A percentile compares a stretch with the other conserved stretches of the same genome.
Conservation (phyloP, 805 yeast species). For the Suhomyces vadensis region DNA sequence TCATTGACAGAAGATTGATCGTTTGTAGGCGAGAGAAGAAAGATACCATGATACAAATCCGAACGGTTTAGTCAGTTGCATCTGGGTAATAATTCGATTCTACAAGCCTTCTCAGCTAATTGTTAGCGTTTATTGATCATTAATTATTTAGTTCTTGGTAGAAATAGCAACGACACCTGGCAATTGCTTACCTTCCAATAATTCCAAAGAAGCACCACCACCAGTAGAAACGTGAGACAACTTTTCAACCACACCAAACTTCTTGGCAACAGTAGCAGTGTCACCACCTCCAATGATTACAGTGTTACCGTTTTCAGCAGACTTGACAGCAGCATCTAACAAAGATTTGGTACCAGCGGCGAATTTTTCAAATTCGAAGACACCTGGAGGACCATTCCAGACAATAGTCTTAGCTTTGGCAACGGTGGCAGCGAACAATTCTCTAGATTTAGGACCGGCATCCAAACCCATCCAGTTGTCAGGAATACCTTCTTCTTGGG, state of each 20-base stretch:
- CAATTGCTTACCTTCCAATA: slow-evolving; percentile 96
- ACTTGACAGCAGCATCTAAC: slow-evolving; percentile 83
- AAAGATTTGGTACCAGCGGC: slow-evolving; percentile 89
- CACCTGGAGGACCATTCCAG: slow-evolving; percentile 99
- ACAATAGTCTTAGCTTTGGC: slow-evolving; percentile 95
- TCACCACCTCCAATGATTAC: slow-evolving; percentile 99
- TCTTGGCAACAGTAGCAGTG: slow-evolving; percentile 98
- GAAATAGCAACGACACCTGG: slow-evolving; percentile 97
- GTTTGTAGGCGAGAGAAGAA: too few relatives aligned
- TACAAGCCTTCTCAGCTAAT: too few relatives aligned
- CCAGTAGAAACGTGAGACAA: slow-evolving; percentile 98
- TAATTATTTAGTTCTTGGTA: slow-evolving; percentile 45
- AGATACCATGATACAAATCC: too few relatives aligned
- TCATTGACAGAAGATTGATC: too few relatives aligned
- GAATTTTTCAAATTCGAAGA: slow-evolving; percentile 93
- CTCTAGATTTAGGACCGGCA: slow-evolving; percentile 86
- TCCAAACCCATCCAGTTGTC: slow-evolving; percentile 95
- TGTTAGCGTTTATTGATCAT: not conserved
- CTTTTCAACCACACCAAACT: slow-evolving; percentile 94
- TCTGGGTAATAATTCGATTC: too few relatives aligned
- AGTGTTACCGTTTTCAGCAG: slow-evolving; percentile 85
- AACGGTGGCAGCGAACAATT: slow-evolving; percentile 78
- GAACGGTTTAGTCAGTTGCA: too few relatives aligned
- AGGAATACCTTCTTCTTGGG: slow-evolving; percentile 90
- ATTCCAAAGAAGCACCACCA: slow-evolving; percentile 99